A percentile compares a stretch with the other conserved stretches of the same genome.
Evolutionary conservation across 495 filamentous ascomycete genomes (phyloP).

Genomic region (Copromyces sp.): DNA sequence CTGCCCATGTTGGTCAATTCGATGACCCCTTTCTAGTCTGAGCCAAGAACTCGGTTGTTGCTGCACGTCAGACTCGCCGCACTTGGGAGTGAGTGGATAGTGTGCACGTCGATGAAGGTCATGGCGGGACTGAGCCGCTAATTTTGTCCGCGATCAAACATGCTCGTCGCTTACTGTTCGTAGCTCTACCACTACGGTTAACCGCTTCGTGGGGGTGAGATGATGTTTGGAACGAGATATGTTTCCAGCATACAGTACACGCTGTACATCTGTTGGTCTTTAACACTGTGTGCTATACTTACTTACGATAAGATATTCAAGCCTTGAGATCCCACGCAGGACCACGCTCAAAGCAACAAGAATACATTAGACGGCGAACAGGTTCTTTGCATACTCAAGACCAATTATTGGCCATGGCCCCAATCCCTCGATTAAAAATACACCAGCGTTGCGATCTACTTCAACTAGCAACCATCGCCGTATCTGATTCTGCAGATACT

Average conservation of each 20-base stretch:
- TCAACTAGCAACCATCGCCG: background rate
- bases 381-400: background rate
- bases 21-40: background rate
- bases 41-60: background rate
- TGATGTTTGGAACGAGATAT: background rate
- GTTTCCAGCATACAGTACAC: background rate
- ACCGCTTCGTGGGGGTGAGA: background rate
- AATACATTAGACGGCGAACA: background rate
- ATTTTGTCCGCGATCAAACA: background rate
- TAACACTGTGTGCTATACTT: background rate
- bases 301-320: background rate
- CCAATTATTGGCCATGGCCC: background rate
- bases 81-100: background rate
- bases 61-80: background rate
- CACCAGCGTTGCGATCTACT: background rate
- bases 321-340: background rate
- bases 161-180: background rate
- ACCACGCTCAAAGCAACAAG: background rate
- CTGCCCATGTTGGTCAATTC: background rate
- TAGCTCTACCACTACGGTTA: background rate
- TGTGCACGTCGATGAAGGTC: background rate
- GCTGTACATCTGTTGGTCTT: background rate
- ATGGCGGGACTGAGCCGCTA: background rate
- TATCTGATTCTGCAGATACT: constrained; percentile 1
- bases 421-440: background rate